A percentile compares a stretch with the other conserved stretches of the same genome.
Conservation (phyloP, 2,329 filamentous ascomycete species). For the Chrysosporium queenslandicum region DNA sequence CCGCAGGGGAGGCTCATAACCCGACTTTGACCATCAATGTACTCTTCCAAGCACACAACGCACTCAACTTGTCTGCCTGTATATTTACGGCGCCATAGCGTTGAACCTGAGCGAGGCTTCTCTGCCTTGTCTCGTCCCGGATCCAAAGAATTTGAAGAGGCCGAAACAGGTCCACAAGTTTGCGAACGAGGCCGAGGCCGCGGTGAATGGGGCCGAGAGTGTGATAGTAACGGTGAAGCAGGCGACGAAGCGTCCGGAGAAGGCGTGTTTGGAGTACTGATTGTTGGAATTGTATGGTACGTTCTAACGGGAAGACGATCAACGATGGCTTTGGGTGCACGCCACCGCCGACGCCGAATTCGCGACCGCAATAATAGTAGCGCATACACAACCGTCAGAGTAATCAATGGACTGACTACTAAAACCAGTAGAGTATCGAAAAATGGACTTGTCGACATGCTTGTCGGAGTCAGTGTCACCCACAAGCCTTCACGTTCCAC, state of each 20-base stretch:
- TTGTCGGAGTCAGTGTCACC: constrained; percentile 92
- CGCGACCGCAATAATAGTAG: constrained; percentile 77
- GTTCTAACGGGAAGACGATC: constrained; percentile 90
- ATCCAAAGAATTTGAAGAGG: constrained; percentile 19
- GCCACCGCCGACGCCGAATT: constrained; percentile 81
- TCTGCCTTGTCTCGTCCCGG: constrained; percentile 30
- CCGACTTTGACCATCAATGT: constrained; percentile 81
- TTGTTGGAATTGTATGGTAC: constrained; percentile 70
- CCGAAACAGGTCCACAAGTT: constrained; percentile 27
- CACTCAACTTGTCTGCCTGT: constrained; percentile 68
- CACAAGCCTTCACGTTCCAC: constrained; percentile 67
- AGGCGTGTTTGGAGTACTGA: constrained; percentile 51
- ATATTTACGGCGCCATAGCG: constrained; percentile 46
- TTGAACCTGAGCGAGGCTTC: constrained; percentile 34
- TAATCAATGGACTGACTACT: constrained; percentile 88
- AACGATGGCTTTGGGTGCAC: constrained; percentile 93
- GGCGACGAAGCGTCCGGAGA: constrained; percentile 58
- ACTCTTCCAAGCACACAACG: constrained; percentile 93
- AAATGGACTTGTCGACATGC: constrained; percentile 78
- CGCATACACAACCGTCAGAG: constrained; percentile 83
- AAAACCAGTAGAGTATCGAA: constrained; percentile 93
- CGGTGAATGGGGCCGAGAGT: constrained; percentile 23
- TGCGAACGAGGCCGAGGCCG: constrained; percentile 32
- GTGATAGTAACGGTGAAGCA: constrained; percentile 64
- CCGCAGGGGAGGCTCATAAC: constrained; percentile 97